phyloP scores from a whole-genome alignment of 1,284 basidiomycete genomes.

The Wallemia hederae region DNA sequence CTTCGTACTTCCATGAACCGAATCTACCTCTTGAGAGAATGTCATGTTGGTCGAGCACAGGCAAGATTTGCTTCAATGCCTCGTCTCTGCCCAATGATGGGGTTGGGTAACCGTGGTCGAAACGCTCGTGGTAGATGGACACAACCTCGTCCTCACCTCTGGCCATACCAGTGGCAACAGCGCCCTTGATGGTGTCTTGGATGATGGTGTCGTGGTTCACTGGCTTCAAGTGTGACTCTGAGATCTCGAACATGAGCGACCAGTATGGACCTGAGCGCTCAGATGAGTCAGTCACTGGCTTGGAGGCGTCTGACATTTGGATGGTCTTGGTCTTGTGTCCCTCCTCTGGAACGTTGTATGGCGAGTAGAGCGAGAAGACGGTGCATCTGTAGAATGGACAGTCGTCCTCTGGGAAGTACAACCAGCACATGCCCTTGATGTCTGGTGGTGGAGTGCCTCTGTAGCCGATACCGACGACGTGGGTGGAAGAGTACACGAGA shows the following conservation, averaged over 20 bases:
- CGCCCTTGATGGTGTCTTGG: constrained; percentile 21
- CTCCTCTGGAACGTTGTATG: constrained; percentile 20
- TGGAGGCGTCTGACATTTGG: constrained; percentile 20
- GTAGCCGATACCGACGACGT: constrained; percentile 24
- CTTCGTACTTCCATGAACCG: constrained; percentile 25
- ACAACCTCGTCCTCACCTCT: constrained; percentile 22
- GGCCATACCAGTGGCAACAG: constrained; percentile 21
- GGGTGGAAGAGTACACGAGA: constrained; percentile 21
- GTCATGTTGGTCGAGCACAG: constrained; percentile 17
- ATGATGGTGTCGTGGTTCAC: constrained; percentile 21
- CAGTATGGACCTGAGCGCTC: constrained; percentile 20
- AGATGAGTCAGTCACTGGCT: constrained; percentile 14
- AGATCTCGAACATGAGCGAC: constrained; percentile 24
- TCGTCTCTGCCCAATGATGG: constrained; percentile 21
- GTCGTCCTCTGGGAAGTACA: constrained; percentile 22
- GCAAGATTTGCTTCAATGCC: constrained; percentile 19
- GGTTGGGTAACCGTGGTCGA: constrained; percentile 21
- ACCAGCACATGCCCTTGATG: constrained; percentile 24
- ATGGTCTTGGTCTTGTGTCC: constrained; percentile 19
- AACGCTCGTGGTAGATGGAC: constrained; percentile 22
- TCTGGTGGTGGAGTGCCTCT: constrained; percentile 21
- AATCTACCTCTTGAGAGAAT: constrained; percentile 23
- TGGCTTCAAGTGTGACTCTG: constrained; percentile 22
- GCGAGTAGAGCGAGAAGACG: constrained; percentile 26
- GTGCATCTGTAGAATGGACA: constrained; percentile 26